A percentile compares a stretch with the other conserved stretches of the same genome.
phyloP scores from a whole-genome alignment of 202 grass and related monocot species.

The Digitaria exilis region DNA sequence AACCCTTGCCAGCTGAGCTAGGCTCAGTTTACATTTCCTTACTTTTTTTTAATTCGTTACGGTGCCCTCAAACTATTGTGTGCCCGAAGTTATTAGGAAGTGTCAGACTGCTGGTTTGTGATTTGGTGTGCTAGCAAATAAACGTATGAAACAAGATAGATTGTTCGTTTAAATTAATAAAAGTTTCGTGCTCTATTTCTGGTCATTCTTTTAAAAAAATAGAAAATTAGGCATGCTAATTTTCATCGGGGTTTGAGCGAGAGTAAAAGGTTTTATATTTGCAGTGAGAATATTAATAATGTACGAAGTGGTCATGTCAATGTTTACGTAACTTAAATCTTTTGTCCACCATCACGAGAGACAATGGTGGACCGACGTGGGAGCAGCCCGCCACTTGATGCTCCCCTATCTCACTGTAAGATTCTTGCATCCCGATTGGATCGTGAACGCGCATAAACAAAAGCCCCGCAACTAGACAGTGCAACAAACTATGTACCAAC shows the following conservation, averaged over 20 bases:
- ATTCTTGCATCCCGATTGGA: background rate
- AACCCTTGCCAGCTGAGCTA: too few species aligned
- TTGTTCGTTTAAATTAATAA: background rate
- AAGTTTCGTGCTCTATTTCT: background rate
- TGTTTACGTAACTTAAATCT: conserved; percentile 13
- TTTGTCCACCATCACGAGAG: background rate
- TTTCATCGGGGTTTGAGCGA: background rate
- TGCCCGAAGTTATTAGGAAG: background rate
- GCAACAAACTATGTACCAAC: conserved; percentile 30
- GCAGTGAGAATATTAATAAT: background rate
- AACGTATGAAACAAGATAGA: background rate
- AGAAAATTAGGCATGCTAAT: background rate
- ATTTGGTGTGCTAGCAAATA: background rate
- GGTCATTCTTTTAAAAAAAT: background rate
- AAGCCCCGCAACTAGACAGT: background rate
- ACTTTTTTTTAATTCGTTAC: too few species aligned
- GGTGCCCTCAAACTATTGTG: background rate
- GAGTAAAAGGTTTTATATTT: background rate
- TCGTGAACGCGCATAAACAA: background rate
- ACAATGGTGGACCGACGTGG: background rate
- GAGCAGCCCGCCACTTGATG: background rate
- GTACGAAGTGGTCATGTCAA: background rate
- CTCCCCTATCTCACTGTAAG: conserved; percentile 15
- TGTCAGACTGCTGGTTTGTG: background rate
- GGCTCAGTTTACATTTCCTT: too few species aligned